Evolutionary conservation across 352 stramenopile species (phyloP).

Genomic region (Phytophthora macrochlamydospora): DNA sequence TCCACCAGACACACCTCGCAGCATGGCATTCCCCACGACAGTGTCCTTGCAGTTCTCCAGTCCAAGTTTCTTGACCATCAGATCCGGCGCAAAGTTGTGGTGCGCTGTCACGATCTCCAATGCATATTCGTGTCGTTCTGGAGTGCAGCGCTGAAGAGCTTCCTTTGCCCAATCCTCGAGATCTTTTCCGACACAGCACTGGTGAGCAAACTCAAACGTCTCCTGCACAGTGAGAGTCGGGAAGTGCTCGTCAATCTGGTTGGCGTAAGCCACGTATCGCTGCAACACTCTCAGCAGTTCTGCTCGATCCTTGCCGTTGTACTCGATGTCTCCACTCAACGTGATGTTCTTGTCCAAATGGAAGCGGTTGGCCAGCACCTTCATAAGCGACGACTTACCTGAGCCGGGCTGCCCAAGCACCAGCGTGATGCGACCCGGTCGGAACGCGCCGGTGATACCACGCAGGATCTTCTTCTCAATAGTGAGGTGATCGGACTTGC

Average conservation of each 20-base stretch:
- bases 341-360: conserved; percentile 49
- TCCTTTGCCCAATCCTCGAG: conserved; percentile 49
- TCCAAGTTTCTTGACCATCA: conserved; percentile 56
- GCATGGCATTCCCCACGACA: conserved; percentile 58
- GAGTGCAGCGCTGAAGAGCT: conserved; percentile 34
- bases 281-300: conserved; percentile 37
- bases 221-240: conserved; percentile 54
- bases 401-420: conserved; percentile 43
- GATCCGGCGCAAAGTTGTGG: conserved; percentile 31
- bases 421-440: conserved; percentile 53
- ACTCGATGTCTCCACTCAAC: conserved; percentile 47
- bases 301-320: conserved; percentile 44
- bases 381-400: conserved; percentile 40
- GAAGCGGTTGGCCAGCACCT: conserved; percentile 58
- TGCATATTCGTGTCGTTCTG: conserved; percentile 43
- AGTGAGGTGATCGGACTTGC: conserved; percentile 21
- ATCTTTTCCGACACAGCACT: conserved; percentile 38
- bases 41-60: conserved; percentile 60
- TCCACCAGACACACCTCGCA: conserved; percentile 63
- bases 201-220: conserved; percentile 59
- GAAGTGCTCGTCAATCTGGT: conserved; percentile 53
- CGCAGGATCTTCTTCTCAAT: conserved; percentile 59
- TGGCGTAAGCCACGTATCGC: conserved; percentile 54
- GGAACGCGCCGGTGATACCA: conserved; percentile 49
- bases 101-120: conserved; percentile 40